Conservation (phyloP, 2,329 filamentous ascomycete genomes). For the Hypoxylon sp. region DNA sequence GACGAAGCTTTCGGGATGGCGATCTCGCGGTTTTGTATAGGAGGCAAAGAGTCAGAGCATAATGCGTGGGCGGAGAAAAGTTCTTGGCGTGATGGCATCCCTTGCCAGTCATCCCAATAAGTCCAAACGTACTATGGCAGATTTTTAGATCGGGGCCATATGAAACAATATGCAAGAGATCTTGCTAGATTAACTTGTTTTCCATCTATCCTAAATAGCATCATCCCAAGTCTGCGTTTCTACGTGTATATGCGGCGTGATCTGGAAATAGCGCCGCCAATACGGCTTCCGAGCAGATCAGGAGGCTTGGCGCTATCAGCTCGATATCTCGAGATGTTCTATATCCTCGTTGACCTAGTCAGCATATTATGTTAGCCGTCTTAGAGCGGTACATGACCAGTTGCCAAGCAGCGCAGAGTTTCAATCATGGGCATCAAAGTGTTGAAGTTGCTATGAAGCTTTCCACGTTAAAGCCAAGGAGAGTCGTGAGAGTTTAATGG, state of each 20-base stretch:
- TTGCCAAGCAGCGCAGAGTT: slow-evolving; percentile 35
- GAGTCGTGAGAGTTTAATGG: background rate
- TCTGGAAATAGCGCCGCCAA: slow-evolving; percentile 19
- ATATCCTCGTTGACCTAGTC: slow-evolving; percentile 3
- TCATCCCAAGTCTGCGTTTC: slow-evolving; percentile 27
- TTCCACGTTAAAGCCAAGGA: background rate
- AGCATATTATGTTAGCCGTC: slow-evolving; percentile 10
- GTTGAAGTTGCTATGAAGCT: slow-evolving; percentile 10
- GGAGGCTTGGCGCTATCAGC: slow-evolving; percentile 43
- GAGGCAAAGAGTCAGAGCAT: slow-evolving; percentile 32
- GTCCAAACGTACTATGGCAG: slow-evolving; percentile 6
- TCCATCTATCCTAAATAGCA: slow-evolving; percentile 13
- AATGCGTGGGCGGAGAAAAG: slow-evolving; percentile 16
- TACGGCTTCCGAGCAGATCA: slow-evolving; percentile 47
- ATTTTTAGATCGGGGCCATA: background rate
- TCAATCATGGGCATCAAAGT: slow-evolving; percentile 25
- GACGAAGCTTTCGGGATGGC: slow-evolving; percentile 30
- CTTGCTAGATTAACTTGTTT: slow-evolving; percentile 29
- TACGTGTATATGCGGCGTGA: slow-evolving; percentile 1
- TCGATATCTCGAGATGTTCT: slow-evolving; percentile 8
- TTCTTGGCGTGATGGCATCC: slow-evolving; percentile 32
- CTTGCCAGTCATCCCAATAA: slow-evolving; percentile 10
- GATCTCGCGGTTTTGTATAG: slow-evolving; percentile 41
- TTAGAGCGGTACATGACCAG: slow-evolving; percentile 2
- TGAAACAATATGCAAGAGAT: slow-evolving; percentile 31